Base-by-base conservation (phyloP, 345 rosid species). In the Pistacia vera region DNA sequence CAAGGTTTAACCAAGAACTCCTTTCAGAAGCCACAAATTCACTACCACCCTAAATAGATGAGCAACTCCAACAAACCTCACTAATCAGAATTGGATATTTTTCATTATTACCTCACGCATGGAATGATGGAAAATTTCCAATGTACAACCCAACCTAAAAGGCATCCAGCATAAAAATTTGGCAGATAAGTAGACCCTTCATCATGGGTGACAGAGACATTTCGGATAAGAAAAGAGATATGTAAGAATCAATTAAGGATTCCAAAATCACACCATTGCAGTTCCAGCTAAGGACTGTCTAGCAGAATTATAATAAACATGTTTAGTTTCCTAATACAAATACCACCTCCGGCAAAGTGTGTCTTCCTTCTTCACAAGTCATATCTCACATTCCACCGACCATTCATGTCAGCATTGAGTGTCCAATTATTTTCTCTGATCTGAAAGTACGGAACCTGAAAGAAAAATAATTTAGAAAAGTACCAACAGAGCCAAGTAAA, bases 351-450 rank as follows among this genome's bases (percentile, higher is more conserved):
- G 25, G 61, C 48, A 74, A 72, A 63, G 41, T 14, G 38, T 11
- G 60, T 55, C 41, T 36, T 33, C 41, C 72, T 68, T 64, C 56
- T 76, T 81, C 86, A 92, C 83, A 92, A 81, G 83, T 92, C 97
- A 63, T 63, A 89, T 80, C 91, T 85, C 78, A 93, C 84, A 69
- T 88, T 92, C 98, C 99, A 95, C 86, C 75, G 86, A 56, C 97
- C 98, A 70, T 92, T 90, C 81, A 80, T 70, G 83, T 95, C 93
- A 1, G 89, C 97, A 76, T 88, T 90, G 63, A 95, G 74, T 30
- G 97, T 90, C 98, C 97, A 95, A 73, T 93, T 95, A 77, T 93
- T 93, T 80, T 95, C 99, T 82, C 91, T 89, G 36, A 95, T 82
- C 86, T 93, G 98, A 86, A 93, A 18, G 69, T 95, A 93, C 5